phyloP scores from a whole-genome alignment of 768 basidiomycete species.

The Podaxis sp. region DNA sequence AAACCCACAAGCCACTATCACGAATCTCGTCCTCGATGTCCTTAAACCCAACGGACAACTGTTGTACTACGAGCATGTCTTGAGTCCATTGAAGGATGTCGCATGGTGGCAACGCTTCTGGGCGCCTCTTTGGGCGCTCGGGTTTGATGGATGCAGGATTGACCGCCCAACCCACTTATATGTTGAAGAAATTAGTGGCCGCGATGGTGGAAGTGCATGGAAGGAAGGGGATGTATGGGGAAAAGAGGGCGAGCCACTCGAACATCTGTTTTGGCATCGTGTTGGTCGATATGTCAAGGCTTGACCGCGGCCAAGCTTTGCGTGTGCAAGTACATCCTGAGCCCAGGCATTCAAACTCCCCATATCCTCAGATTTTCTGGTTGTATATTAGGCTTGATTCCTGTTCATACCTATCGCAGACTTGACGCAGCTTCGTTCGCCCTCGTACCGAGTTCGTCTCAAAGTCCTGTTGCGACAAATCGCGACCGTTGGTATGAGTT shows the following conservation, averaged over 20 bases:
- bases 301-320: neutral
- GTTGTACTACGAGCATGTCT: conserved; percentile 72
- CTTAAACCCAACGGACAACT: conserved; percentile 66
- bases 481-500: too few relatives aligned
- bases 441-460: too few relatives aligned
- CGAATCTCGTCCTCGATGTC: conserved; percentile 45
- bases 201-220: conserved; percentile 44
- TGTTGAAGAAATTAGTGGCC: conserved; percentile 36
- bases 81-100: conserved; percentile 50
- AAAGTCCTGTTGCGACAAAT: too few relatives aligned
- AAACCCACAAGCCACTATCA: conserved; percentile 47
- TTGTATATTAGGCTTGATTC: too few relatives aligned
- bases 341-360: too few relatives aligned
- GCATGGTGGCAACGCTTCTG: conserved; percentile 75
- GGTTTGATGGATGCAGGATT: conserved; percentile 64
- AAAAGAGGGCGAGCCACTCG: conserved; percentile 52
- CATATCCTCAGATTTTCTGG: too few relatives aligned
- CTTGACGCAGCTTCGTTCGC: too few relatives aligned
- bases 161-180: conserved; percentile 57
- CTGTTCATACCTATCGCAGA: too few relatives aligned
- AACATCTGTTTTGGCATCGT: conserved; percentile 60
- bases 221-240: conserved; percentile 43
- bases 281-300: conserved; percentile 56
- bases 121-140: conserved; percentile 64
- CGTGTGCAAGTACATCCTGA: neutral